phyloP scores from a whole-genome alignment of 2,329 filamentous ascomycete species.

The Seiridium cupressi region DNA sequence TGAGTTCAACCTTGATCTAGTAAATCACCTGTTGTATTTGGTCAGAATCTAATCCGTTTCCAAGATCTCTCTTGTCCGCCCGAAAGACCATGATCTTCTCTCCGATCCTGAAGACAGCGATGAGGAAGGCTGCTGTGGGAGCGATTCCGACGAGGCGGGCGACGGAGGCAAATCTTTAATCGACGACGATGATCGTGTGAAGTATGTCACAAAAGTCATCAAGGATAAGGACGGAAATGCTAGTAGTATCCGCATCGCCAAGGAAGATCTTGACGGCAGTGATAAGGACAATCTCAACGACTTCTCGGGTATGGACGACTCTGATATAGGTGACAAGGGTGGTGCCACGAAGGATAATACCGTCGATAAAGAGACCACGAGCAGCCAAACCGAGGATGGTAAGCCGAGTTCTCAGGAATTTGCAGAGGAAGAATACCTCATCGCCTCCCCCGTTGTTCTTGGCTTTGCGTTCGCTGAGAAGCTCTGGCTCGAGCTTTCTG shows the following conservation, averaged over 20 bases:
- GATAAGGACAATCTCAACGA: conserved; percentile 58
- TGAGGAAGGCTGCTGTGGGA: conserved; percentile 37
- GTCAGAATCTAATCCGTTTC: neutral
- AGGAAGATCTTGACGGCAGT: conserved; percentile 29
- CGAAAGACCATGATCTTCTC: conserved; percentile 65
- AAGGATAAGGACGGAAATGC: conserved; percentile 40
- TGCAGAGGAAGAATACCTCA: conserved; percentile 79
- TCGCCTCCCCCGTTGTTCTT: conserved; percentile 79
- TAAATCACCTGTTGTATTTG: too few species aligned
- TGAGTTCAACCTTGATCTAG: neutral
- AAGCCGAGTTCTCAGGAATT: conserved; percentile 49
- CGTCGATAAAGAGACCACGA: conserved; percentile 15
- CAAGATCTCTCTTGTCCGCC: conserved; percentile 67
- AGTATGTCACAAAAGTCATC: conserved; percentile 51
- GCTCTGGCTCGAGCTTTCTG: conserved; percentile 83
- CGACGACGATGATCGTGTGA: conserved; percentile 35
- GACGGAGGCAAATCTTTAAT: conserved; percentile 10
- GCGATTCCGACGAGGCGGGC: conserved; percentile 29
- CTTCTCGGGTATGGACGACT: conserved; percentile 23
- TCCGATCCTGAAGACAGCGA: conserved; percentile 47
- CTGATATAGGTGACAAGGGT: too few species aligned
- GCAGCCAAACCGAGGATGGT: conserved; percentile 22
- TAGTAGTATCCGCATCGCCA: conserved; percentile 30
- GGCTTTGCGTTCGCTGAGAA: conserved; percentile 89
- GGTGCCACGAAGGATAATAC: neutral